Base-by-base conservation (phyloP, 306 rosid genomes). In the Inga laurina region DNA sequence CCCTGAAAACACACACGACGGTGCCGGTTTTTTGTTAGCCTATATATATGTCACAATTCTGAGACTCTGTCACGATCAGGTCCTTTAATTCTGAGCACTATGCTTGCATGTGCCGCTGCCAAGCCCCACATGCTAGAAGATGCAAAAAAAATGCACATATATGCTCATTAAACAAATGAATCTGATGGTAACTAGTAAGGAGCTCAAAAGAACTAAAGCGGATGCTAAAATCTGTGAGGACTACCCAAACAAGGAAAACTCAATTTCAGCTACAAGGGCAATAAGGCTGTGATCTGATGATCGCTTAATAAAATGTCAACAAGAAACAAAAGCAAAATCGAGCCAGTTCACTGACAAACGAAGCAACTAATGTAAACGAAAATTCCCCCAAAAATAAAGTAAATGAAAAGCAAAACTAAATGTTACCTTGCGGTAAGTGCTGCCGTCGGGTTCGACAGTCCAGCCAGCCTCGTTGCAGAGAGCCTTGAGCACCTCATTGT, bases 401-500 rank as follows among this genome's bases (percentile, higher is more conserved):
- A 59, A 59, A 61, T 10, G 39, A 57, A 13, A 43, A 24, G 9
- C 14, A 62, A 77, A 12, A 54, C 8, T 9, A 24, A 45, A 44
- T 5, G 12, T 34, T 91, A 94, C 98, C 98, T 93, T 94, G 27
- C 94, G 93, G 70, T 94, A 94, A 16, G 98, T 93, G 81, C 97
- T 94, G 79, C 97, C 97, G 37, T 94, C 98, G 3, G 87, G 84
- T 83, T 94, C 97, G 66, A 94, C 97, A 77, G 74, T 84, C 97
- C 97, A 94, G 79, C 97, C 97, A 8, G 97, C 98, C 44, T 94
- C 97, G 76, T 88, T 84, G 83, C 97, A 94, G 79, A 94, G 97
- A 76, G 98, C 98, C 69, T 93, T 94, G 78, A 94, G 97, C 56
- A 93, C 98, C 84, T 94, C 97, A n/a, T 94, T 94, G 90, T 94